Evolutionary conservation across 371 early-diverging fungal species (phyloP).

Genomic region (Sporodiniella umbellata): DNA sequence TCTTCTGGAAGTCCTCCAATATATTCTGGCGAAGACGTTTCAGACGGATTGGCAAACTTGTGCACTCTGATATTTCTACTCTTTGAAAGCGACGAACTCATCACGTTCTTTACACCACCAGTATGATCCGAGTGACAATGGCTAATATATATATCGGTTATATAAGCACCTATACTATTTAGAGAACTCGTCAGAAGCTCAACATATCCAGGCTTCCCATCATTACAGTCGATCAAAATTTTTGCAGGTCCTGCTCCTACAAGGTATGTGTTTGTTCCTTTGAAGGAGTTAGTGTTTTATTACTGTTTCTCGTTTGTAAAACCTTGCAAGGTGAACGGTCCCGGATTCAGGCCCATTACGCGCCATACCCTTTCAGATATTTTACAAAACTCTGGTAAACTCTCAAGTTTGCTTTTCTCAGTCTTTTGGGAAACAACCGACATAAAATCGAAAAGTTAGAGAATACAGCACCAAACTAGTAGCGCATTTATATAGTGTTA

Average conservation of each 20-base stretch:
- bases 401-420: conserved; percentile 5
- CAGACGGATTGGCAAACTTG: conserved; percentile 16
- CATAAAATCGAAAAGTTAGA: not conserved
- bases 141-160: conserved; percentile 62
- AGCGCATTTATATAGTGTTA: too few relatives aligned
- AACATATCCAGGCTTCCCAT: conserved; percentile 65
- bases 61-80: conserved; percentile 15
- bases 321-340: conserved; percentile 39
- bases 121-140: conserved; percentile 83
- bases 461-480: too few relatives aligned
- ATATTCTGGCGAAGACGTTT: too few relatives aligned
- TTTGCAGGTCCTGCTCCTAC: conserved; percentile 66
- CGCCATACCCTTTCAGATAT: conserved; percentile 52
- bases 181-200: conserved; percentile 30
- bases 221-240: conserved; percentile 75
- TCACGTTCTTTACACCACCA: conserved; percentile 58
- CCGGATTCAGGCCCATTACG: conserved; percentile 74
- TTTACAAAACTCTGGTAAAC: conserved; percentile 37
- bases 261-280: conserved; percentile 52
- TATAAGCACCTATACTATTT: conserved; percentile 15
- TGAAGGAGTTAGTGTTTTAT: not conserved
- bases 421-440: too few relatives aligned
- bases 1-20: too few relatives aligned
- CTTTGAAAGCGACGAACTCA: conserved; percentile 26
- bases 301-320: not conserved